phyloP scores from a whole-genome alignment of 176 grass and related monocot genomes.

The Leersia perrieri region DNA sequence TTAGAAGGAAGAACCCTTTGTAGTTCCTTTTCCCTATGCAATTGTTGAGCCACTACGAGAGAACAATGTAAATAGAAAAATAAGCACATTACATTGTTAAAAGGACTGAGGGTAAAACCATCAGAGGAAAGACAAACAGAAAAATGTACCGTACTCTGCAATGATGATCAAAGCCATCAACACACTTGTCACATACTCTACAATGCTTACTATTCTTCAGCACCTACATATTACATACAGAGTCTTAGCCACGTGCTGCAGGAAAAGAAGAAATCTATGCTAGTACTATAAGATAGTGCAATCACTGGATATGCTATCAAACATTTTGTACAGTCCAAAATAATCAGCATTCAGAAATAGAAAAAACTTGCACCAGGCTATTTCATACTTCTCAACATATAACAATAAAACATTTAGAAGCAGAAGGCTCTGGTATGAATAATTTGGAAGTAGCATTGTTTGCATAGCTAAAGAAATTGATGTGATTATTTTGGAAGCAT shows the following conservation, averaged over 20 bases:
- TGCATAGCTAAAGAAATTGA: too few species aligned
- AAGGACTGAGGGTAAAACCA: neutral
- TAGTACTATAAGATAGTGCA: neutral
- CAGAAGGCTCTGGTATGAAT: neutral
- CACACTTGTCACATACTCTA: slow-evolving; percentile 97
- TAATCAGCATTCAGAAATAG: neutral
- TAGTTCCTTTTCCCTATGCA: slow-evolving; percentile 97
- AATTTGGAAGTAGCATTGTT: neutral
- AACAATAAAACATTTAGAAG: neutral
- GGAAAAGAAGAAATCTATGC: neutral
- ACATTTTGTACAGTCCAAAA: neutral
- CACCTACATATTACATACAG: slow-evolving; percentile 52
- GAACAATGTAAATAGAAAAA: slow-evolving; percentile 16
- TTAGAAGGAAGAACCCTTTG: slow-evolving; percentile 81
- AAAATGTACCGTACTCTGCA: slow-evolving; percentile 64
- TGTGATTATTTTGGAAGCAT: neutral
- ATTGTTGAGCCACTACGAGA: slow-evolving; percentile 91
- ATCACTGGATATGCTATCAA: neutral
- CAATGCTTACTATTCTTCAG: slow-evolving; percentile 98
- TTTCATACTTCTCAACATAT: neutral
- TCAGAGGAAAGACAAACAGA: slow-evolving; percentile 1
- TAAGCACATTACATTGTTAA: neutral
- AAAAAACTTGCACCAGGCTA: neutral
- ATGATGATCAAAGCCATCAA: slow-evolving; percentile 98
- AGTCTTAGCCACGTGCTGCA: neutral